These are phyloP conservation scores for Pogostemon cablin DNA, from an alignment of 257 asterid species.

Conservation along the genomic window DNA sequence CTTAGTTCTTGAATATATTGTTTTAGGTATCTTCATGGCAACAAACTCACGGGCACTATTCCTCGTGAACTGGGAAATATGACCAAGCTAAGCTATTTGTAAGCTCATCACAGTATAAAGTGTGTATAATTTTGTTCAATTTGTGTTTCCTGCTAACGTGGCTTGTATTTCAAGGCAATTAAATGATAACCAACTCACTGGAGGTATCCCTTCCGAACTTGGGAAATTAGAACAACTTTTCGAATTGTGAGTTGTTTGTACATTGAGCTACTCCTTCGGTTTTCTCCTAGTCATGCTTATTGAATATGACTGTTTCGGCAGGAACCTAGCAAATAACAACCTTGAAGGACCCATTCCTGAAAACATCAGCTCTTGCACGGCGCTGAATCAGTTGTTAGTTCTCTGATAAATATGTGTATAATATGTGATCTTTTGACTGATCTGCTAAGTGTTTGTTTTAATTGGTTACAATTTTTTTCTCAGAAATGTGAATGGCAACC, in stretches of 20 bases:
- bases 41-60: slow-evolving; percentile 82
- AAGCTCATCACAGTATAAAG: slow-evolving; percentile 27
- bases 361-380: slow-evolving; percentile 91
- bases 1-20: not conserved
- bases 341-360: slow-evolving; percentile 92
- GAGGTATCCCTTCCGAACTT: slow-evolving; percentile 85
- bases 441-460: not conserved
- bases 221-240: slow-evolving; percentile 88
- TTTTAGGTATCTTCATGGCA: slow-evolving; percentile 91
- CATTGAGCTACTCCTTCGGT: not conserved
- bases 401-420: not conserved
- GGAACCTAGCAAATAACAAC: slow-evolving; percentile 83
- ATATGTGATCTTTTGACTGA: not conserved
- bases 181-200: slow-evolving; percentile 74
- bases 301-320: slow-evolving; percentile 35
- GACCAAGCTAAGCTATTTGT: slow-evolving; percentile 93
- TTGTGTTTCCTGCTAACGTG: slow-evolving; percentile 18
- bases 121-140: not conserved
- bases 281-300: not conserved
- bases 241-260: slow-evolving; percentile 67
- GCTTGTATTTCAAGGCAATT: slow-evolving; percentile 67
- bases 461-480: not conserved
- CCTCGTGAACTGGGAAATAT: slow-evolving; percentile 95
- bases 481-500: slow-evolving; percentile 92
- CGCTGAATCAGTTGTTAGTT: slow-evolving; percentile 88